Base-by-base conservation (phyloP, 164 flowering plant genomes). In the Vitis amurensis region DNA sequence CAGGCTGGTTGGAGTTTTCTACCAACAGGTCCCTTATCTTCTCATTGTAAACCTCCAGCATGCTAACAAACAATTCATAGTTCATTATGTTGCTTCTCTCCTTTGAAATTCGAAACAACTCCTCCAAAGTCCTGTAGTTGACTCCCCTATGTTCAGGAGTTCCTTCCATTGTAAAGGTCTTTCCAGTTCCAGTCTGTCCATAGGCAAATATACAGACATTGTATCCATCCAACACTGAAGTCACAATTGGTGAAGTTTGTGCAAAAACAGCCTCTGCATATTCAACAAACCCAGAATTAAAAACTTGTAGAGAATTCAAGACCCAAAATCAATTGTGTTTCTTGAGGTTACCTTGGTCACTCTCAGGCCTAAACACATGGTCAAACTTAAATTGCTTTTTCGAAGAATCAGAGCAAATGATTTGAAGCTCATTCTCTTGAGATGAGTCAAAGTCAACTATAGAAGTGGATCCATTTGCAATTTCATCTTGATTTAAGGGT, bases 161-260 rank as follows among this genome's bases (percentile, higher is more conserved):
- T 67, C 98, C 98, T 78, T 93, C 98, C 97, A 93, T 93, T 2
- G 94, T 93, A 79, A 86, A 93, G 14, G 98, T 89, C 83, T 93
- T 93, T 14, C 98, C 97, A 0, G 97, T 93, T 50, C 98, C 98
- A 55, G 97, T 93, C 83, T 93, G 98, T 30, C 98, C 98, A 79
- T 93, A 93, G 5, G 98, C 98, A 77, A 93, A 91, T 53, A 93
- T 91, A 75, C 98, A 91, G 55, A 91, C 93, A 77, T 93, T 93
- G 75, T 81, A 93, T 9, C 98, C 97, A 76, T 93, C 98, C 81
- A 93, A 63, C 52, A 91, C 98, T 0, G 98, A 93, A 44, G 82
- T 82, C 55, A 91, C 90, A 23, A 88, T 71, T 8, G 98, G 95
- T 30, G 82, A 79, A 16, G 97, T 87, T 72, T 91, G 87, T 8